Conservation (phyloP, 2,329 filamentous ascomycete species). For the Fusarium piperis region DNA sequence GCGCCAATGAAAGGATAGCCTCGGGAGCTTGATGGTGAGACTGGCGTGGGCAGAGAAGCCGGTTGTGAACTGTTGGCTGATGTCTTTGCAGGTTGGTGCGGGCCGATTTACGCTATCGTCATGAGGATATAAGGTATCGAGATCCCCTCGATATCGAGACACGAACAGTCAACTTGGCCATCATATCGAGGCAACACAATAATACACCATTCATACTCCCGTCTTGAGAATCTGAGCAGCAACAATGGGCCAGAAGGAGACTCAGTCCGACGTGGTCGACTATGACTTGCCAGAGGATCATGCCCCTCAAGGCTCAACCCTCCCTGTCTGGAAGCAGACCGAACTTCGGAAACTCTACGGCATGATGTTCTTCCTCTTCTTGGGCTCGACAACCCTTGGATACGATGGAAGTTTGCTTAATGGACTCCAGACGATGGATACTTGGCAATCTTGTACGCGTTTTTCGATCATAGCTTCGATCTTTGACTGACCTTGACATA, state of each 20-base stretch:
- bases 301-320: slow-evolving; percentile 16
- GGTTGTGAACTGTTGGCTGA: neutral
- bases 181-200: neutral
- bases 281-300: slow-evolving; percentile 12
- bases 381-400: slow-evolving; percentile 37
- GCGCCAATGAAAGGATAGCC: neutral
- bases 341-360: slow-evolving; percentile 36
- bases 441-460: slow-evolving; percentile 31
- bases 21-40: neutral
- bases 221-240: neutral
- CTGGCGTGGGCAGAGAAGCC: neutral
- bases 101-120: neutral
- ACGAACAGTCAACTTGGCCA: neutral
- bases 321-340: slow-evolving; percentile 38
- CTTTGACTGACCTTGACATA: neutral
- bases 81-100: neutral
- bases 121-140: slow-evolving; percentile 5
- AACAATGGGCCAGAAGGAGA: slow-evolving; percentile 18
- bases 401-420: slow-evolving; percentile 37
- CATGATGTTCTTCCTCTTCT: slow-evolving; percentile 39
- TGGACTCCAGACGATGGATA: slow-evolving; percentile 35
- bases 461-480: fast-evolving
- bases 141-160: neutral
- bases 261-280: slow-evolving; percentile 1
- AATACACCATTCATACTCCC: neutral